Conservation (phyloP, 495 filamentous ascomycete species). For the Entonaema liquescens region DNA sequence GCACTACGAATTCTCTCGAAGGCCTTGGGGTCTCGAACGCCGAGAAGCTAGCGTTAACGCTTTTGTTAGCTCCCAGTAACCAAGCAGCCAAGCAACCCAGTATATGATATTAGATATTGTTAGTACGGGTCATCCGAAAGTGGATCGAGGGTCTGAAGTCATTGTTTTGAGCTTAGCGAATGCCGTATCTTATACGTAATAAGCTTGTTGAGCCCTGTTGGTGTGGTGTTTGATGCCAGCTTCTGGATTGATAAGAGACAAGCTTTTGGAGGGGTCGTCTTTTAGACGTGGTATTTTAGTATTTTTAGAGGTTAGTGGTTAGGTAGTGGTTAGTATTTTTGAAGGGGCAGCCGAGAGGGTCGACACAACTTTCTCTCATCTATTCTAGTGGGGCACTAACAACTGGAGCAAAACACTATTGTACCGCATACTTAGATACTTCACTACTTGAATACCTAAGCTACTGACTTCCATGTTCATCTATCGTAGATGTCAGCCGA, state of each 20-base stretch:
- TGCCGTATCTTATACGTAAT: slow-evolving; percentile 34
- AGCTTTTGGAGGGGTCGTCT: slow-evolving; percentile 24
- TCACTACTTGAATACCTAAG: slow-evolving; percentile 1
- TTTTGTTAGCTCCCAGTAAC: slow-evolving; percentile 27
- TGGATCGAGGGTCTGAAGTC: slow-evolving; percentile 14
- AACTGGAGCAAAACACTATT: slow-evolving; percentile 1
- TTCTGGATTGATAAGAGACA: slow-evolving; percentile 21
- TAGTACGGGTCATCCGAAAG: slow-evolving; percentile 12
- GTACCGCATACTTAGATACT: slow-evolving; percentile 10
- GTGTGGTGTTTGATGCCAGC: slow-evolving; percentile 10
- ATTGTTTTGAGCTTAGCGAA: slow-evolving; percentile 8
- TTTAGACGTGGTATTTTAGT: slow-evolving; percentile 4
- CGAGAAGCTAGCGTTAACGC: slow-evolving; percentile 32
- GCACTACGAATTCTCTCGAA: slow-evolving; percentile 21
- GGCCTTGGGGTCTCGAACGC: slow-evolving; percentile 15
- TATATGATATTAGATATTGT: slow-evolving; percentile 11
- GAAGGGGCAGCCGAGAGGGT: not conserved
- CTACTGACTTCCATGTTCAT: not conserved
- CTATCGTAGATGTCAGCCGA: not conserved
- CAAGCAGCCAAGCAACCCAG: slow-evolving; percentile 7
- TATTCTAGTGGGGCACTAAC: slow-evolving; percentile 27
- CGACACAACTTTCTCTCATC: slow-evolving; percentile 1
- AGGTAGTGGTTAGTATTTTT: not conserved
- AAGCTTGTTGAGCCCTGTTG: slow-evolving; percentile 20
- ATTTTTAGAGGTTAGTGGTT: not conserved